phyloP scores from a whole-genome alignment of 1,139 yeast species.

The Geotrichum macrosporum region DNA sequence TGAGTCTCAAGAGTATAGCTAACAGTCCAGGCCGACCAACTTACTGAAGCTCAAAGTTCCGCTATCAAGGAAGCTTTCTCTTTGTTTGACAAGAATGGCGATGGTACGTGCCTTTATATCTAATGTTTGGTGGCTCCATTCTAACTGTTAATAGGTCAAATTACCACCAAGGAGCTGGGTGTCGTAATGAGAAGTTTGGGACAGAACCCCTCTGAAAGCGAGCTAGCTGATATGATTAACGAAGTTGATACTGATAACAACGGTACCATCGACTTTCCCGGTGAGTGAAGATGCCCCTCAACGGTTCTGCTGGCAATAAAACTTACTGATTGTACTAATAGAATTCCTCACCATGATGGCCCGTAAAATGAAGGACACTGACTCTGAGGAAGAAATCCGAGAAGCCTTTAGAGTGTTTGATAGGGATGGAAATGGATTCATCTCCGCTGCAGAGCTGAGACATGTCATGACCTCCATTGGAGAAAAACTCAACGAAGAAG shows the following conservation, averaged over 20 bases:
- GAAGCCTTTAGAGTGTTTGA: slow-evolving; percentile 91
- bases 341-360: slow-evolving; percentile 78
- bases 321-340: slow-evolving; percentile 7
- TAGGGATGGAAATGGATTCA: slow-evolving; percentile 92
- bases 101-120: slow-evolving; percentile 46
- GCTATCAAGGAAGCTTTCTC: slow-evolving; percentile 97
- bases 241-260: slow-evolving; percentile 65
- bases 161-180: slow-evolving; percentile 92
- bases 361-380: slow-evolving; percentile 92
- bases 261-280: slow-evolving; percentile 30
- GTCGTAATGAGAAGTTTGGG: slow-evolving; percentile 99
- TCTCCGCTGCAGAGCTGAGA: slow-evolving; percentile 91
- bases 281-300: slow-evolving; percentile 12
- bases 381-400: slow-evolving; percentile 80
- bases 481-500: slow-evolving; percentile 90
- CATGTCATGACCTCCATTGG: slow-evolving; percentile 96
- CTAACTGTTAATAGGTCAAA: slow-evolving; percentile 39
- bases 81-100: slow-evolving; percentile 90
- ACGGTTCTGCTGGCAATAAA: not conserved
- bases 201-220: slow-evolving; percentile 93
- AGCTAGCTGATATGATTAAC: slow-evolving; percentile 91
- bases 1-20: too few relatives aligned
- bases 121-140: not conserved
- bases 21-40: slow-evolving; percentile 60
- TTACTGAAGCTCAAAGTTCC: slow-evolving; percentile 91